A percentile compares a stretch with the other conserved stretches of the same genome.
Evolutionary conservation across 2,329 filamentous ascomycete species (phyloP).

Genomic region (Penicillium nordicum): DNA sequence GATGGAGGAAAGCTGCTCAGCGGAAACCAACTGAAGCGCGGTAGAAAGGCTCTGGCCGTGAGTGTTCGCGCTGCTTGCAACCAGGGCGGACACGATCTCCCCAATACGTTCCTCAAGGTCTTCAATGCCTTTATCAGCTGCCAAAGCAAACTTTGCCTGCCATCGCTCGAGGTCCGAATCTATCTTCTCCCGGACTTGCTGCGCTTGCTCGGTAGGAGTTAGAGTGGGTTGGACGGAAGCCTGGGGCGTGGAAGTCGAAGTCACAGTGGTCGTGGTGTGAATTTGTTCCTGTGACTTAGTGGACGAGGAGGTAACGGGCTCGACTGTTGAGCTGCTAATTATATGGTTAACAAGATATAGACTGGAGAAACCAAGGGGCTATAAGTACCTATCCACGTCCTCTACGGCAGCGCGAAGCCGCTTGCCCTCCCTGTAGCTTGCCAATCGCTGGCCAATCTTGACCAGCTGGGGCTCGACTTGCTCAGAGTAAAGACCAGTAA

Average conservation of each 20-base stretch:
- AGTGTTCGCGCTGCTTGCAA: constrained; percentile 59
- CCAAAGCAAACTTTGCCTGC: constrained; percentile 83
- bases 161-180: constrained; percentile 75
- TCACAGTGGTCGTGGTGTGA: constrained; percentile 18
- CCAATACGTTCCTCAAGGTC: constrained; percentile 61
- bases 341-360: constrained; percentile 8
- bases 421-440: constrained; percentile 58
- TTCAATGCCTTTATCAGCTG: constrained; percentile 77
- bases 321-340: constrained; percentile 19
- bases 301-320: constrained; percentile 24
- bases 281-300: constrained; percentile 15
- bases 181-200: constrained; percentile 59
- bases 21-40: constrained; percentile 65
- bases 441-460: constrained; percentile 85
- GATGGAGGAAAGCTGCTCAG: constrained; percentile 61
- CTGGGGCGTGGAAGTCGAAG: constrained; percentile 27
- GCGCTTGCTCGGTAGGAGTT: constrained; percentile 45
- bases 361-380: constrained; percentile 1
- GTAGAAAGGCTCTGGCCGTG: constrained; percentile 53
- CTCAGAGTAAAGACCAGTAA: constrained; percentile 77
- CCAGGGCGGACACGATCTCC: constrained; percentile 69
- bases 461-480: constrained; percentile 94
- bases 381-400: constrained; percentile 48
- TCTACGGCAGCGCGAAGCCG: constrained; percentile 59
- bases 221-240: constrained; percentile 33